Conservation (phyloP, 768 basidiomycete species). For the Boletellus ananiceps region DNA sequence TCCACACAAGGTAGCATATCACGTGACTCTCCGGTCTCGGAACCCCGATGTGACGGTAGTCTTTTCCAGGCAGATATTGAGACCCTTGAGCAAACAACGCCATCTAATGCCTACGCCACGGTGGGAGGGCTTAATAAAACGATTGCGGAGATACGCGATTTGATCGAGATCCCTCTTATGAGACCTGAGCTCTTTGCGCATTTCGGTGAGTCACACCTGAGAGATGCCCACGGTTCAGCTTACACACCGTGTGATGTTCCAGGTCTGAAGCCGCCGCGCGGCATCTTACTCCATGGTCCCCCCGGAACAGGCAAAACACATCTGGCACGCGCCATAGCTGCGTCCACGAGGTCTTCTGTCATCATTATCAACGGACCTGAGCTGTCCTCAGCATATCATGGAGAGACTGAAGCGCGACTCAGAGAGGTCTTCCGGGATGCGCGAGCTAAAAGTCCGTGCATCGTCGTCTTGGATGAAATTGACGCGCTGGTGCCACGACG, state of each 20-base stretch:
- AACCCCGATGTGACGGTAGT: constrained; percentile 1
- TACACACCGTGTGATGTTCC: constrained; percentile 1
- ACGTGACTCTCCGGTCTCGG: constrained; percentile 6
- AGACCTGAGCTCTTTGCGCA: constrained; percentile 77
- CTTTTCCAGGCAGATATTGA: constrained; percentile 42
- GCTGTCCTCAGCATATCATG: constrained; percentile 92
- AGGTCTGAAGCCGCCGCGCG: constrained; percentile 95
- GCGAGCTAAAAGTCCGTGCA: constrained; percentile 75
- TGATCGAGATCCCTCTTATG: constrained; percentile 81
- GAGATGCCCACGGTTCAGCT: constrained; percentile 15
- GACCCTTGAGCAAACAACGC: constrained; percentile 39
- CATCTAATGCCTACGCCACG: constrained; percentile 62
- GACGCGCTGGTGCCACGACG: constrained; percentile 90
- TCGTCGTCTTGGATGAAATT: constrained; percentile 93
- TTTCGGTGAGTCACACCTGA: constrained; percentile 48
- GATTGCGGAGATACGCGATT: constrained; percentile 78
- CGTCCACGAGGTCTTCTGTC: constrained; percentile 81
- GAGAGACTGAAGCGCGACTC: constrained; percentile 90
- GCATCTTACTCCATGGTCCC: constrained; percentile 90
- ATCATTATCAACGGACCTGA: constrained; percentile 95
- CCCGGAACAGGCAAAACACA: constrained; percentile 99
- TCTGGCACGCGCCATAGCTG: constrained; percentile 89
- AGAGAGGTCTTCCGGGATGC: constrained; percentile 90
- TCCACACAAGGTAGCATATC: constrained; percentile 32
- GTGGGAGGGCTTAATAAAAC: constrained; percentile 89